These are phyloP conservation scores for Zymoseptoria crescenta DNA, from an alignment of 2,329 filamentous ascomycete species.

Conservation along the genomic window DNA sequence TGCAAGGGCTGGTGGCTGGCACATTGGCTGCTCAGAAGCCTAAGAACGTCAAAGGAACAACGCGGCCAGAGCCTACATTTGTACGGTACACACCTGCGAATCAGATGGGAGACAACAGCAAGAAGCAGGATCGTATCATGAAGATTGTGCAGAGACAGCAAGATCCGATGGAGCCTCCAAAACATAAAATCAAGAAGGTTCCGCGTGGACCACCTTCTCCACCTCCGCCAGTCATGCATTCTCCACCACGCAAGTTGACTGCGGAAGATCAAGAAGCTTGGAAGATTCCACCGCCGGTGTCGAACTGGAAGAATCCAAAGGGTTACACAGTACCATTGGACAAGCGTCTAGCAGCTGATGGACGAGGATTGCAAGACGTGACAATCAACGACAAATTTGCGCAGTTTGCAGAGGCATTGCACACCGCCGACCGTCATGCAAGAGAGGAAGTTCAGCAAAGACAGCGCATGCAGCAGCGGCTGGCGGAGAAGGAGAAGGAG, in stretches of 20 bases:
- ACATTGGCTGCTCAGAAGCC: constrained; percentile 89
- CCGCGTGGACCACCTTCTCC: constrained; percentile 86
- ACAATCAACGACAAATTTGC: constrained; percentile 98
- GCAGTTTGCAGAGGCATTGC: constrained; percentile 87
- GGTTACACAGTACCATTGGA: constrained; percentile 94
- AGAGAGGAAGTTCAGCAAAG: constrained; percentile 91
- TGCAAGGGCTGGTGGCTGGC: constrained; percentile 73
- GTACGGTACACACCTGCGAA: constrained; percentile 93
- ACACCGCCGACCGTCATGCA: constrained; percentile 89
- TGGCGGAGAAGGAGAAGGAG: constrained; percentile 93
- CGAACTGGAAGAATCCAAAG: constrained; percentile 99
- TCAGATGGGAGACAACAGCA: constrained; percentile 83
- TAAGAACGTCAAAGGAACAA: constrained; percentile 82
- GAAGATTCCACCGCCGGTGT: constrained; percentile 84
- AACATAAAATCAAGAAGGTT: constrained; percentile 99
- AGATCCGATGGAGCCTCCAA: constrained; percentile 94
- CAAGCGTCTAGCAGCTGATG: constrained; percentile 90
- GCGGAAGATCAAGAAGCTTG: constrained; percentile 96
- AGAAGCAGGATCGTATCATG: constrained; percentile 92
- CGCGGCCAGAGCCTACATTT: constrained; percentile 78
- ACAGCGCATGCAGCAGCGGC: constrained; percentile 86
- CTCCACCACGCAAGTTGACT: constrained; percentile 86
- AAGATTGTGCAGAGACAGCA: constrained; percentile 93
- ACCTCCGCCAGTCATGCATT: constrained; percentile 90
- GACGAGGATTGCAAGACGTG: constrained; percentile 82